These are phyloP conservation scores for Lactarius vividus DNA, from an alignment of 768 basidiomycete species.

Conservation along the genomic window DNA sequence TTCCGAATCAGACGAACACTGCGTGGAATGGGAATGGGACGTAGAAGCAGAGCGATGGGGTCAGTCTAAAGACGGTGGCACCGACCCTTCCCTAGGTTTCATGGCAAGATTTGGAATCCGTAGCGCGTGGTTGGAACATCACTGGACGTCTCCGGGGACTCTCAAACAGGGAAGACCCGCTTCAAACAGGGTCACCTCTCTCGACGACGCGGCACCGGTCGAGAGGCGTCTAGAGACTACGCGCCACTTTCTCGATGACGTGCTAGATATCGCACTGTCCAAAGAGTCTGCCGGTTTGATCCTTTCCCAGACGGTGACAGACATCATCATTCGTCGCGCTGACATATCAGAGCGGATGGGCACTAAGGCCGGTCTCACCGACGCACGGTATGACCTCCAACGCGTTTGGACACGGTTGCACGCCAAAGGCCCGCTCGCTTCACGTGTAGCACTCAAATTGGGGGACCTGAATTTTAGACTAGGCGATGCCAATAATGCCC, in stretches of 20 bases:
- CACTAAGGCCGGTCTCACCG: constrained; percentile 44
- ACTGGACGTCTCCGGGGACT: constrained; percentile 45
- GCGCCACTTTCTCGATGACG: constrained; percentile 50
- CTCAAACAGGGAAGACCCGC: constrained; percentile 10
- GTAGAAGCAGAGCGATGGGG: constrained; percentile 61
- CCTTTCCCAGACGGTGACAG: constrained; percentile 49
- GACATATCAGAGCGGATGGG: constrained; percentile 62
- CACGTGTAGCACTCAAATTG: constrained; percentile 60
- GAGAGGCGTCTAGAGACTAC: constrained; percentile 56
- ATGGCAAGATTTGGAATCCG: constrained; percentile 60
- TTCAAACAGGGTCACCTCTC: constrained; percentile 7
- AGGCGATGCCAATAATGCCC: constrained; percentile 50
- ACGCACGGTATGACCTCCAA: constrained; percentile 56
- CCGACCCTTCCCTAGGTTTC: constrained; percentile 67
- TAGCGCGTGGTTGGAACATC: constrained; percentile 67
- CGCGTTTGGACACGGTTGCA: constrained; percentile 52
- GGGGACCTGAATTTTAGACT: constrained; percentile 63
- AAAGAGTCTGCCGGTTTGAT: constrained; percentile 41
- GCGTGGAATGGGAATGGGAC: constrained; percentile 66
- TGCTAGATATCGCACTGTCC: constrained; percentile 46
- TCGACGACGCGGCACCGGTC: constrained; percentile 30
- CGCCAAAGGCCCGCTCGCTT: constrained; percentile 43
- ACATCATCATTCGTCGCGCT: constrained; percentile 56
- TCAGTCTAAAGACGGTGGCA: constrained; percentile 51
- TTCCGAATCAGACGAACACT: constrained; percentile 50